Conservation (phyloP, 768 basidiomycete genomes). For the Dentipellis fragilis region DNA sequence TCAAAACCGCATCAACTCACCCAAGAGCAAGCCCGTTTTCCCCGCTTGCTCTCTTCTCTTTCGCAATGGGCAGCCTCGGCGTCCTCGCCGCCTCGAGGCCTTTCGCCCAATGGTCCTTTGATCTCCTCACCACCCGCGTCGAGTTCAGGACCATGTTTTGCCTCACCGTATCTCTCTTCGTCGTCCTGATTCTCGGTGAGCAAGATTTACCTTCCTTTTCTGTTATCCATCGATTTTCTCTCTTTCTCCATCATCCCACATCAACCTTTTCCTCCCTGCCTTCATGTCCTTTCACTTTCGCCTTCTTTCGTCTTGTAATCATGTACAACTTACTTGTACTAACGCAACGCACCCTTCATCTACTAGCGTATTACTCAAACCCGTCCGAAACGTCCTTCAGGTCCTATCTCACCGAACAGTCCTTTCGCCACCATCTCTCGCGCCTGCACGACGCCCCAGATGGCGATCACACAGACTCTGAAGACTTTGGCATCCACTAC, state of each 20-base stretch:
- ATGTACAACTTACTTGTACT: slow-evolving; percentile 10
- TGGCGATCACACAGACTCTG: slow-evolving; percentile 32
- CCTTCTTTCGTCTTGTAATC: background rate
- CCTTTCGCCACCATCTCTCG: slow-evolving; percentile 88
- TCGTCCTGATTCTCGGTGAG: slow-evolving; percentile 64
- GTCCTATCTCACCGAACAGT: slow-evolving; percentile 92
- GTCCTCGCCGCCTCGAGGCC: background rate
- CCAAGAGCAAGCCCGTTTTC: background rate
- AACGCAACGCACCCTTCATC: slow-evolving; percentile 9
- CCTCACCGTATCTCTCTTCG: slow-evolving; percentile 55
- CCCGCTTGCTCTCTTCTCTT: background rate
- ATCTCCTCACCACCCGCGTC: slow-evolving; percentile 41
- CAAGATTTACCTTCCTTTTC: slow-evolving; percentile 18
- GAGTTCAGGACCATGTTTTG: slow-evolving; percentile 67
- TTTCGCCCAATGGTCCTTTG: slow-evolving; percentile 36
- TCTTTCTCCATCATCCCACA: slow-evolving; percentile 6
- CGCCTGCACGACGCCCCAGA: slow-evolving; percentile 57
- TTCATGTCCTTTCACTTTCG: background rate
- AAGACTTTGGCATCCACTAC: slow-evolving; percentile 20
- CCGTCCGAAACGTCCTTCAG: slow-evolving; percentile 92
- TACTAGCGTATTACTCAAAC: slow-evolving; percentile 86
- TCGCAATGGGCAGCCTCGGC: background rate
- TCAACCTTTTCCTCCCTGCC: background rate
- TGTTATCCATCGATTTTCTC: background rate
- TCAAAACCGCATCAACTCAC: background rate